These are phyloP conservation scores for Sordariomycetes sp. DNA, from an alignment of 2,329 filamentous ascomycete genomes.

Conservation along the genomic window DNA sequence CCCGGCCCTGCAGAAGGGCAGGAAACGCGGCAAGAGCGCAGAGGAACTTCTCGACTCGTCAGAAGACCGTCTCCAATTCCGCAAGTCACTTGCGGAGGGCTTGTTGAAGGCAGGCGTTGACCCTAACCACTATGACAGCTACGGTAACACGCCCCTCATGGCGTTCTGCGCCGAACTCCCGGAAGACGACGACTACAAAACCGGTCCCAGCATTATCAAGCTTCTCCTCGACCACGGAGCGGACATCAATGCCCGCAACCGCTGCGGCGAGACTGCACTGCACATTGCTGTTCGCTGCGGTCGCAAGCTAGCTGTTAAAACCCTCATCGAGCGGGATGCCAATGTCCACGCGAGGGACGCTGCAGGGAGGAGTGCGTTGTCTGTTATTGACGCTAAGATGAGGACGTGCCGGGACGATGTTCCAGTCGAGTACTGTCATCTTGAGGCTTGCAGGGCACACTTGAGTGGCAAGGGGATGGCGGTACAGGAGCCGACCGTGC, in stretches of 20 bases:
- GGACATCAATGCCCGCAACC: conserved; percentile 39
- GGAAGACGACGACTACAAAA: conserved; percentile 40
- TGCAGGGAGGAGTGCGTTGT: conserved; percentile 32
- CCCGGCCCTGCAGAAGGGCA: neutral
- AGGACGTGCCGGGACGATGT: conserved; percentile 15
- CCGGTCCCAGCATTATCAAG: conserved; percentile 34
- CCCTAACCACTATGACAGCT: conserved; percentile 41
- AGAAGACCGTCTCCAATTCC: conserved; percentile 16
- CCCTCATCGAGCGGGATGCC: conserved; percentile 35
- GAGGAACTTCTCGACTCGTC: conserved; percentile 20
- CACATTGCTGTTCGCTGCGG: conserved; percentile 44
- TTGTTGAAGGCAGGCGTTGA: conserved; percentile 31
- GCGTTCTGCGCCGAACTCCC: conserved; percentile 40
- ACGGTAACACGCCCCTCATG: conserved; percentile 47
- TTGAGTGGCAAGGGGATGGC: conserved; percentile 24
- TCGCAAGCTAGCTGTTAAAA: conserved; percentile 39
- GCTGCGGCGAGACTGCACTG: conserved; percentile 44
- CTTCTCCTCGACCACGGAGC: conserved; percentile 32
- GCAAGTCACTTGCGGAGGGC: conserved; percentile 12
- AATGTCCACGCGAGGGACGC: conserved; percentile 37
- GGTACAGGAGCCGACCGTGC: conserved; percentile 20
- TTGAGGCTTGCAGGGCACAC: conserved; percentile 35
- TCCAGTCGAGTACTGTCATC: conserved; percentile 23
- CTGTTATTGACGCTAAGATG: conserved; percentile 33
- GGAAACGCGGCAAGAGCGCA: conserved; percentile 2